Conservation (phyloP, 192 early-diverging fungal species). For the Phlyctochytrium planicorne region DNA sequence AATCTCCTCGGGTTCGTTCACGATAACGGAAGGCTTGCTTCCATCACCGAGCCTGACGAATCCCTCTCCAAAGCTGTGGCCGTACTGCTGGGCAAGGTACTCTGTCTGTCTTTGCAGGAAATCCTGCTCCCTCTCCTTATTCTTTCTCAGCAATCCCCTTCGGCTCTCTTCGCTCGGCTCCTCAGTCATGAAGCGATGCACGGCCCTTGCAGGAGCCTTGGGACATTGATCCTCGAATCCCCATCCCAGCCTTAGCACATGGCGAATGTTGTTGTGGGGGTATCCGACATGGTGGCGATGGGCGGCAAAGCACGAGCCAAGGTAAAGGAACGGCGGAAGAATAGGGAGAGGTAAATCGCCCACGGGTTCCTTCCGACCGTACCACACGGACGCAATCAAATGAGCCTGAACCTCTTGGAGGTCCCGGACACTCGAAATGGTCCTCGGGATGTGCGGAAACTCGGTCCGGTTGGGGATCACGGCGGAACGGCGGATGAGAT, state of each 20-base stretch:
- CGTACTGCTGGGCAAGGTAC: neutral
- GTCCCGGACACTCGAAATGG: constrained; percentile 21
- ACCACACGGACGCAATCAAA: constrained; percentile 39
- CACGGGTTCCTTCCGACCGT: constrained; percentile 19
- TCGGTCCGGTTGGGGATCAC: constrained; percentile 13
- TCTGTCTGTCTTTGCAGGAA: neutral
- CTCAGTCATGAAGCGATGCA: neutral
- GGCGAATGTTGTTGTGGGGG: constrained; percentile 23
- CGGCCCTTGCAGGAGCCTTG: neutral
- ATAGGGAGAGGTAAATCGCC: constrained; percentile 39
- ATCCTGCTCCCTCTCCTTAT: neutral
- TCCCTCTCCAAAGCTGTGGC: too few species aligned
- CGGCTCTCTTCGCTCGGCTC: too few species aligned
- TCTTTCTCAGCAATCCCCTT: neutral
- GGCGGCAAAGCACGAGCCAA: constrained; percentile 41
- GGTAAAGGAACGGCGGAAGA: constrained; percentile 25
- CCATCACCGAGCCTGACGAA: too few species aligned
- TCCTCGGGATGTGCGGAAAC: constrained; percentile 12
- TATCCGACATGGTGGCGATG: constrained; percentile 13
- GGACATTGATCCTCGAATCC: constrained; percentile 32
- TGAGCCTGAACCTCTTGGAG: constrained; percentile 25
- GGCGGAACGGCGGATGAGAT: neutral
- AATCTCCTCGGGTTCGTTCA: neutral
- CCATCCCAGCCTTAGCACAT: constrained; percentile 45
- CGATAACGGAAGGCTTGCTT: neutral